Evolutionary conservation across 2,329 filamentous ascomycete genomes (phyloP).

Genomic region (Hawksworthiomyces lignivorus): DNA sequence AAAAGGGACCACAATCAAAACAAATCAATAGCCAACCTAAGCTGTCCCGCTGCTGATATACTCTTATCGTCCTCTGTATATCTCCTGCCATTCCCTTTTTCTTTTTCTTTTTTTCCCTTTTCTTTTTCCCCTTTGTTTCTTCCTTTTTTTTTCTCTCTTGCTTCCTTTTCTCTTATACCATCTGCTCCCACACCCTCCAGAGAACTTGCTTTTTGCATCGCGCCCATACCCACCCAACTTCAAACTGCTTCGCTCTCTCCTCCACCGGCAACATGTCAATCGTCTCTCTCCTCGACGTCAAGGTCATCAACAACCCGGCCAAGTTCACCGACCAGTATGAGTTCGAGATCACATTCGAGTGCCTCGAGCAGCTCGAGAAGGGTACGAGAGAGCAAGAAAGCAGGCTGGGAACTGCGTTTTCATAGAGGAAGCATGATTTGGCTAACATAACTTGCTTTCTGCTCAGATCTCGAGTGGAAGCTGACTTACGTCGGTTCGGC

Average conservation of each 20-base stretch:
- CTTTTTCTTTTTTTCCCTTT: not conserved
- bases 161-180: not conserved
- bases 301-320: conserved; percentile 95
- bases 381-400: conserved; percentile 50
- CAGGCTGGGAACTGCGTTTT: no score
- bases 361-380: conserved; percentile 88
- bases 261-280: conserved; percentile 66
- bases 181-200: not conserved
- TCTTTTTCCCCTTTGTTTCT: conserved; percentile 3
- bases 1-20: no score
- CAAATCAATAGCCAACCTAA: no score
- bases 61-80: no score
- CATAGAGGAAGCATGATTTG: no score
- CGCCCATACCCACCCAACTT: no score
- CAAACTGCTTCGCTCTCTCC: not conserved
- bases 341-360: conserved; percentile 99
- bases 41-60: no score
- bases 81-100: no score
- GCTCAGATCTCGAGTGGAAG: conserved; percentile 93
- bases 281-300: conserved; percentile 89
- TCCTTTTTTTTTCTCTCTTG: not conserved
- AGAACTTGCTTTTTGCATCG: conserved; percentile 6
- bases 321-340: conserved; percentile 88
- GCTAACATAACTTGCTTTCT: conserved; percentile 14
- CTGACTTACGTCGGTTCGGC: conserved; percentile 97